Evolutionary conservation across 202 grass and related monocot genomes (phyloP), one percentile per base, ranked within the genome.

Genomic region (Setaria italica): DNA sequence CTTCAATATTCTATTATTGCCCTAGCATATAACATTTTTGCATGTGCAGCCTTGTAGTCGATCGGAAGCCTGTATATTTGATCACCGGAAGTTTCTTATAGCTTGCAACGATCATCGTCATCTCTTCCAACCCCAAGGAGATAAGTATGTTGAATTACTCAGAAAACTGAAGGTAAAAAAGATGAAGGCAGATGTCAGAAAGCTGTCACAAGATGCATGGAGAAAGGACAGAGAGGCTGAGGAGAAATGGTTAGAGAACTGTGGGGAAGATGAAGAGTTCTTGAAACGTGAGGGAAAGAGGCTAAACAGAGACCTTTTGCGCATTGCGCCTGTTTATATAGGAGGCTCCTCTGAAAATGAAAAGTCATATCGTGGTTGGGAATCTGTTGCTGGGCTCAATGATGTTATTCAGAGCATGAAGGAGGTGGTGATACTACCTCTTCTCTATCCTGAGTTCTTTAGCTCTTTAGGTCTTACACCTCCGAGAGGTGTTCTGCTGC

Each of bases 241-340:
- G 87, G 97, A 99, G 83, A 99, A 96, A 88, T 99, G 93, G 93
- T 91, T 99, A 16, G 97, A 99, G 70, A 99, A 99, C 72, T 99
- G 93, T 15, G 97, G 97, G 48, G 97, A 99, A 85, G 94, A 99
- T 78, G 97, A 99, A 78, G 97, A 99, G 79, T 99, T 99, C 86
- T 89, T 99, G 76, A 99, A 96, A 89, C 85, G 94, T 45, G 94
- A 99, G 88, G 92, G 90, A 30, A 99, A 89, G 80, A 89, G 93
- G 72, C 88, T 99, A 82, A 95, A 94, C 78, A 88, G 97, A 85
- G 97, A 99, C 77, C 88, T 99, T 62, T 88, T 92, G 80, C 90
- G 97, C 80, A 96, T 96, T 39, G 93, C 93, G 86, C 94, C 97
- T 90, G 89, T 89, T 81, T 99, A 91, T 78, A 96, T 99, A 67